Percentiles rank a stretch among this genome's conserved stretches.
phyloP scores from a whole-genome alignment of 805 yeast species.

The Saturnispora sanitii region DNA sequence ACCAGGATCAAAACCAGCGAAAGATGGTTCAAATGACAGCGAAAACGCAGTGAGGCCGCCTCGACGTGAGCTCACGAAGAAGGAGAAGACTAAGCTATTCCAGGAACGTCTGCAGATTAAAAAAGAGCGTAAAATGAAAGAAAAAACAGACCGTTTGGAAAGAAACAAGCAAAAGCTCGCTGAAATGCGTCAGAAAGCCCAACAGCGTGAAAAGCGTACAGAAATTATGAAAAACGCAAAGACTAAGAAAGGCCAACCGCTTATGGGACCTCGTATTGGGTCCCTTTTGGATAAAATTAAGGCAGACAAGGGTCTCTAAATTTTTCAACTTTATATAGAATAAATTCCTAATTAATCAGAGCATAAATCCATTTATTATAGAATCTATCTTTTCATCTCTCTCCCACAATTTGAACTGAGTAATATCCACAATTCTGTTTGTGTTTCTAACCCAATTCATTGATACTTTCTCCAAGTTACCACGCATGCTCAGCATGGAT shows the following conservation, averaged over 20 bases:
- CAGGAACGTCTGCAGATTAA: conserved; percentile 38
- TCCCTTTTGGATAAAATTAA: conserved; percentile 69
- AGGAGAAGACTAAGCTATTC: conserved; percentile 30
- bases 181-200: conserved; percentile 31
- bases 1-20: conserved; percentile 12
- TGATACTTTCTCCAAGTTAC: too few species aligned
- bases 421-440: neutral
- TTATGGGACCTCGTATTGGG: conserved; percentile 82
- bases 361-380: conserved; percentile 3
- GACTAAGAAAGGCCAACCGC: conserved; percentile 76
- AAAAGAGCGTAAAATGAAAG: conserved; percentile 37
- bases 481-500: too few species aligned
- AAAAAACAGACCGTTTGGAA: conserved; percentile 32
- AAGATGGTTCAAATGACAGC: conserved; percentile 12
- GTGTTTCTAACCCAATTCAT: neutral
- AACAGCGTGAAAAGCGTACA: conserved; percentile 35
- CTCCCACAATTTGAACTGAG: neutral
- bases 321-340: neutral
- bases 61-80: conserved; percentile 3
- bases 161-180: conserved; percentile 26
- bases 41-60: conserved; percentile 10
- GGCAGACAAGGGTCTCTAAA: conserved; percentile 12
- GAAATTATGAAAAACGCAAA: conserved; percentile 34
- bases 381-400: neutral
- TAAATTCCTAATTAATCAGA: neutral